Evolutionary conservation across 2,329 filamentous ascomycete genomes (phyloP), one percentile per base, ranked within the genome.

Genomic region (Knufia petricola): DNA sequence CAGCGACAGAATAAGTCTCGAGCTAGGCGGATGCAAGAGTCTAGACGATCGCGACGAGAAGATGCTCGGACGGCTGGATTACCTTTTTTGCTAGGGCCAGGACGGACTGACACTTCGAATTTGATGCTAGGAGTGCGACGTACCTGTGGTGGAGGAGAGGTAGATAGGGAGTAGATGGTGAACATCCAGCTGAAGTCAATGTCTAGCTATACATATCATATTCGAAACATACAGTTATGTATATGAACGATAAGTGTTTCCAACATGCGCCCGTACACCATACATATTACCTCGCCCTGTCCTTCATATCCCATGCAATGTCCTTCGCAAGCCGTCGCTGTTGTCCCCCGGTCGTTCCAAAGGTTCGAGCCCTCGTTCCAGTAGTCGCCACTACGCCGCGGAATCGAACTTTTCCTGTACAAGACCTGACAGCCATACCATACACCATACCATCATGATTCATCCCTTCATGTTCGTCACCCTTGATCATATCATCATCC

Each of bases 261-360:
- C 4, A 21, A 45, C 13, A 36, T 46, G 43, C 31, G 31, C 43
- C 43, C 10, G 36, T 24, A 46, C 43, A 46, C 43, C 32, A 46
- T 46, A 19, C 43, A 46, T n/a, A 37, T 37, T 37, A 37, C 17
- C 17, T n/a, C 9, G 30, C 30, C n/a, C 9, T 32, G 30, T 9
- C n/a, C 8, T 32, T 8, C 13, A 37, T 37, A n/a, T 15, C 13
- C 34, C 4, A n/a, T 37, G 13, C 34, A n/a, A 4, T 37, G 4
- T 37, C 17, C 34, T 15, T n/a, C 34, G 13, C 13, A 7, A n/a
- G n/a, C n/a, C n/a, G n/a, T n/a, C n/a, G n/a, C n/a, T n/a, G n/a
- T n/a, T n/a, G n/a, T n/a, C n/a, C n/a, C n/a, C n/a, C n/a, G n/a
- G n/a, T n/a, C n/a, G n/a, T n/a, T n/a, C n/a, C n/a, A n/a, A n/a